A percentile compares a stretch with the other conserved stretches of the same genome.
phyloP scores from a whole-genome alignment of 2,329 filamentous ascomycete genomes.

The Aspergillus sp. region DNA sequence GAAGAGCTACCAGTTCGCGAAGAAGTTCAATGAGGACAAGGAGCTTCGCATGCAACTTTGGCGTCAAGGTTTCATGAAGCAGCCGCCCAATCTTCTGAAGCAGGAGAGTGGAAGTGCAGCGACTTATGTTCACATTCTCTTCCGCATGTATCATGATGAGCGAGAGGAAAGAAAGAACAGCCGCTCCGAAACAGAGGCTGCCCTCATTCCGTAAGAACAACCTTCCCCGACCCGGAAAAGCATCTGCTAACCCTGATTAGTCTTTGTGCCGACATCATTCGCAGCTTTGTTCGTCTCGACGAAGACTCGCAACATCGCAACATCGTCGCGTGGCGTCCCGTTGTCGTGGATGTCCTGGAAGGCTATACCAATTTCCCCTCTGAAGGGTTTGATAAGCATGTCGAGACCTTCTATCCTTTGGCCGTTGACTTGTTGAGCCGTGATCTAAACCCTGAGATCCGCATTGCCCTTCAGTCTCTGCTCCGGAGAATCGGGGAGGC shows the following conservation, averaged over 20 bases:
- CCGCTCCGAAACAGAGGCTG: slow-evolving; percentile 80
- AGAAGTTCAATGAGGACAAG: slow-evolving; percentile 96
- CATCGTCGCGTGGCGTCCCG: slow-evolving; percentile 93
- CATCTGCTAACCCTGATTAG: slow-evolving; percentile 26
- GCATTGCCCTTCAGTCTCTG: slow-evolving; percentile 73
- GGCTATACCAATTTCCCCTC: slow-evolving; percentile 83
- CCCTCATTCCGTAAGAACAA: slow-evolving; percentile 71
- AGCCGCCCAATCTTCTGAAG: slow-evolving; percentile 94
- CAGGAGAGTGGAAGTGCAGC: slow-evolving; percentile 91
- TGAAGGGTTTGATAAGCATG: slow-evolving; percentile 74
- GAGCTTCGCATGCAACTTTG: slow-evolving; percentile 91
- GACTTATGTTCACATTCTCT: slow-evolving; percentile 92
- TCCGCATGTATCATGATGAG: slow-evolving; percentile 95
- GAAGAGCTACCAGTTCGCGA: slow-evolving; percentile 93
- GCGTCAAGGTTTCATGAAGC: slow-evolving; percentile 99
- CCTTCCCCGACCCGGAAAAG: background rate
- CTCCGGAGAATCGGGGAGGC: slow-evolving; percentile 82
- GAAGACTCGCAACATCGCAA: slow-evolving; percentile 97
- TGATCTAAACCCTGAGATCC: slow-evolving; percentile 77
- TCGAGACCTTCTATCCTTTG: slow-evolving; percentile 82
- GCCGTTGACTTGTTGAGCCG: slow-evolving; percentile 78
- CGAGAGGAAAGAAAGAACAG: slow-evolving; percentile 77
- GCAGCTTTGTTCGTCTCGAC: slow-evolving; percentile 79
- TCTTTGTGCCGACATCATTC: slow-evolving; percentile 90
- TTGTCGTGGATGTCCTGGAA: slow-evolving; percentile 94